Base-by-base conservation (phyloP, 2,329 filamentous ascomycete species). In the Clonostachys sp. region DNA sequence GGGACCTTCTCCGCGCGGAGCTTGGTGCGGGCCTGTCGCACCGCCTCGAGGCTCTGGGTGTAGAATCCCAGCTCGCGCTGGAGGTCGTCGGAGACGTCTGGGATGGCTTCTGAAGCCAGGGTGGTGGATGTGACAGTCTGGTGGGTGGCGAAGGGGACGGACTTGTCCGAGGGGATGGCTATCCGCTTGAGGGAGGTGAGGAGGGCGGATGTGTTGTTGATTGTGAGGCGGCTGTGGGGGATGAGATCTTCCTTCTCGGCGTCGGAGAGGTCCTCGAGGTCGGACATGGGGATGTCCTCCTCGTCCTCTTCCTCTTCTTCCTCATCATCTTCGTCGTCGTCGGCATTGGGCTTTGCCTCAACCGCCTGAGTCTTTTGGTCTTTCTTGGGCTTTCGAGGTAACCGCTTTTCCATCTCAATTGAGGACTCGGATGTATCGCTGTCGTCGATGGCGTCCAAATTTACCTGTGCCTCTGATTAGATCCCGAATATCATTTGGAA, bases 201-300 rank as follows among this genome's bases (percentile, higher is more conserved):
- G 45, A 99, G 87, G 34, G 92, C 94, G 55, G 88, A 77, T 46
- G 88, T 91, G 74, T 99, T 99, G 80, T 99, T 96, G 73, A 97
- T 97, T 46, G 91, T 96, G 55, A 96, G 84, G 58, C 91, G 88
- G 64, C 94, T 90, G 71, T 95, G 88, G 14, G 91, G 89, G 51
- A 95, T 83, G 39, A 96, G 80, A 61, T 96, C 91, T 68, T 89
- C 89, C 58, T 83, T 86, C 59, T 95, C 91, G 53, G 89, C 87
- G 17, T 88, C 89, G 46, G 87, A 73, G 30, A 84, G 71, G 45
- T 89, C 88, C 58, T 89, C 87, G 45, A 94, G 84, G 58, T 96
- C 91, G 34, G 90, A 95, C 53, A 96, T 81, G 5, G 91, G 86
- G 41, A 96, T 91, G 54, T 95, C 91, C 55, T 94, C 89, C 41